These are phyloP conservation scores for Micractinium sp. DNA, from an alignment of 139 green algal genomes.

Conservation along the genomic window DNA sequence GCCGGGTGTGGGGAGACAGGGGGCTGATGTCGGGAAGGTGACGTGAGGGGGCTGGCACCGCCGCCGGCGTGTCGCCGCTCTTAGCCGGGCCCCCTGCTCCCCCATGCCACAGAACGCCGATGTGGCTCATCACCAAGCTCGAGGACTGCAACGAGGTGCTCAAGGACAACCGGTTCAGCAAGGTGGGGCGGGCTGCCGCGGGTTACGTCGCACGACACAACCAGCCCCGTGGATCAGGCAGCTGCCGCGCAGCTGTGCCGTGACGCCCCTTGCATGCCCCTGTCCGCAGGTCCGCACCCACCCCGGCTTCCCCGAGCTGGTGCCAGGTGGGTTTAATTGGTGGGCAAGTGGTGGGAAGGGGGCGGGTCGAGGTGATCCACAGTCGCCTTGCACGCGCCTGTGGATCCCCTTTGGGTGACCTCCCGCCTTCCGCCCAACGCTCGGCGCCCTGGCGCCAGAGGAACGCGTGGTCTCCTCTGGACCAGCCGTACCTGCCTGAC, in stretches of 20 bases:
- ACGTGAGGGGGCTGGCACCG: not conserved
- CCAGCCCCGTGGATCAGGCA: no score
- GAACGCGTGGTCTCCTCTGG: no score
- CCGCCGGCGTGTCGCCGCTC: not conserved
- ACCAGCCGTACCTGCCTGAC: no score
- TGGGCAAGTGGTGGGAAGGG: not conserved
- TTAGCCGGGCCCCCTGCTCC: not conserved
- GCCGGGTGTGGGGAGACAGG: no score
- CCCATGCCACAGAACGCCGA: not conserved
- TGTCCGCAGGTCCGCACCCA: constrained; percentile 45
- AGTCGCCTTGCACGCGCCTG: no score
- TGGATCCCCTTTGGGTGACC: no score
- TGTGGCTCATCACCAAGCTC: constrained; percentile 51
- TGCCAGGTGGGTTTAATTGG: constrained; percentile 9
- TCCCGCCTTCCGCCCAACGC: no score
- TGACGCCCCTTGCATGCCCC: not conserved
- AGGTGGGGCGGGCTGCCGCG: constrained; percentile 27
- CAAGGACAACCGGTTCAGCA: constrained; percentile 49
- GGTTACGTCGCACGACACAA: no score
- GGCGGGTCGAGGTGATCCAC: no score
- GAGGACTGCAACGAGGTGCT: constrained; percentile 45
- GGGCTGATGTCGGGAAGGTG: not conserved
- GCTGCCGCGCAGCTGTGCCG: no score
- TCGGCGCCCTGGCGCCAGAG: no score
- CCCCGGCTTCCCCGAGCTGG: constrained; percentile 56